phyloP scores from a whole-genome alignment of 2,329 filamentous ascomycete genomes.

The Teratosphaeria gauchensis region DNA sequence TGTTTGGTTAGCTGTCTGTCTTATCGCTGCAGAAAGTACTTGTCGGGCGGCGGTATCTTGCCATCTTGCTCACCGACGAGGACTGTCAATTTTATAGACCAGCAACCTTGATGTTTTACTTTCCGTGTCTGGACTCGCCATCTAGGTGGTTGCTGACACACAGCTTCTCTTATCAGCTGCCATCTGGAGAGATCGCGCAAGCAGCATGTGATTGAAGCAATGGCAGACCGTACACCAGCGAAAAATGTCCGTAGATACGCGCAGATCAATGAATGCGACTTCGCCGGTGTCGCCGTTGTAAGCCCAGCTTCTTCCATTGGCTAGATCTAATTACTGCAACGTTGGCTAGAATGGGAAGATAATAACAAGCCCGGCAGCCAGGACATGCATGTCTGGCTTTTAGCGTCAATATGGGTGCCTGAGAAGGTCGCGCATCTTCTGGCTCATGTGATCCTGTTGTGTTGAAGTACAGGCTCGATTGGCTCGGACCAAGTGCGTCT shows the following conservation, averaged over 20 bases:
- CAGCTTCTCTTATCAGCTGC: background rate
- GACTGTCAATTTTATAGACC: background rate
- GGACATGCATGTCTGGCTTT: background rate
- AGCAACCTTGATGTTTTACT: background rate
- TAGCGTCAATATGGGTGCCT: background rate
- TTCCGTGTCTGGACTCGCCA: background rate
- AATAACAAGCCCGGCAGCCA: background rate
- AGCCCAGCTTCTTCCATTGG: background rate
- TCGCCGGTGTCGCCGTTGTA: background rate
- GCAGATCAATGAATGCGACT: background rate
- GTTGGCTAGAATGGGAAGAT: background rate
- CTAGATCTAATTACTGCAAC: background rate
- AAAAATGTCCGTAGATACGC: background rate
- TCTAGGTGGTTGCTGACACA: background rate
- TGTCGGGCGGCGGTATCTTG: background rate
- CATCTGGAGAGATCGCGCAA: background rate
- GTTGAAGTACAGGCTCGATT: background rate
- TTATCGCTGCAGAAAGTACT: background rate
- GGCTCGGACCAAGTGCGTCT: background rate
- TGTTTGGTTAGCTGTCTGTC: background rate
- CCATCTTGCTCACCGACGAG: background rate
- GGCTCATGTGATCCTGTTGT: too few species aligned
- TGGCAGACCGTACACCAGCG: background rate
- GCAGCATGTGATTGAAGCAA: background rate
- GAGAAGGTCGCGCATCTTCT: too few species aligned